Conservation (phyloP, 1,284 basidiomycete genomes). For the Pterula multifida region DNA sequence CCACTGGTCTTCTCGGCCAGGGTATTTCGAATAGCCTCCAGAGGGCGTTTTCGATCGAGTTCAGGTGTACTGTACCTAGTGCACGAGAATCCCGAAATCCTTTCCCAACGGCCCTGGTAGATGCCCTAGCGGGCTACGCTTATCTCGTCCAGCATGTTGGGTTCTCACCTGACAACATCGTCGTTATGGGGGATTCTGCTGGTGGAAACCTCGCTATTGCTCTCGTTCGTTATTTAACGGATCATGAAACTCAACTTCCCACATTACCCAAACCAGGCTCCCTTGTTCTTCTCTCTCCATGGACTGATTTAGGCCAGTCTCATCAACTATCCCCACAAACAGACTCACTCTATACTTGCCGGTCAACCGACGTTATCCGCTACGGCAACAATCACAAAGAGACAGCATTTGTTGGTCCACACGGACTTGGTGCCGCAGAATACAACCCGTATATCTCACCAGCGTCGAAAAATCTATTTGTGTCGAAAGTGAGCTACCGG, state of each 20-base stretch:
- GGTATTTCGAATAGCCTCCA: constrained; percentile 22
- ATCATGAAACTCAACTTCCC: constrained; percentile 19
- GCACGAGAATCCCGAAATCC: constrained; percentile 26
- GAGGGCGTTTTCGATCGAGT: constrained; percentile 34
- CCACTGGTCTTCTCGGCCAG: constrained; percentile 11
- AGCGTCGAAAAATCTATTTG: constrained; percentile 26
- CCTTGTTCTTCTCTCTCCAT: constrained; percentile 46
- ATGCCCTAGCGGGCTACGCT: constrained; percentile 48
- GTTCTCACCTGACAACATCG: constrained; percentile 42
- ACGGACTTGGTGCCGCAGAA: constrained; percentile 25
- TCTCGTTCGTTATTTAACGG: constrained; percentile 37
- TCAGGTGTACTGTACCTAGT: constrained; percentile 30
- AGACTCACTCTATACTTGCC: background rate
- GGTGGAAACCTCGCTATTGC: constrained; percentile 63
- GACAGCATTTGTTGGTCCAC: constrained; percentile 28
- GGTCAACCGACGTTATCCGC: constrained; percentile 9
- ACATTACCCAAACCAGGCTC: constrained; percentile 32
- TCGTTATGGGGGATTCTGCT: constrained; percentile 60
- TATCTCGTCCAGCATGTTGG: constrained; percentile 42
- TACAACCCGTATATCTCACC: constrained; percentile 45
- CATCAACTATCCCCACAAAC: background rate
- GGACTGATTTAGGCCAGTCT: constrained; percentile 33
- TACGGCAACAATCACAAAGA: constrained; percentile 18
- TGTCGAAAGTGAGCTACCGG: constrained; percentile 26
- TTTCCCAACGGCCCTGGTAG: constrained; percentile 53